Percentiles rank a stretch among this genome's conserved stretches.
Conservation (phyloP, 371 early-diverging fungal genomes). For the Rhizopus delemar region DNA sequence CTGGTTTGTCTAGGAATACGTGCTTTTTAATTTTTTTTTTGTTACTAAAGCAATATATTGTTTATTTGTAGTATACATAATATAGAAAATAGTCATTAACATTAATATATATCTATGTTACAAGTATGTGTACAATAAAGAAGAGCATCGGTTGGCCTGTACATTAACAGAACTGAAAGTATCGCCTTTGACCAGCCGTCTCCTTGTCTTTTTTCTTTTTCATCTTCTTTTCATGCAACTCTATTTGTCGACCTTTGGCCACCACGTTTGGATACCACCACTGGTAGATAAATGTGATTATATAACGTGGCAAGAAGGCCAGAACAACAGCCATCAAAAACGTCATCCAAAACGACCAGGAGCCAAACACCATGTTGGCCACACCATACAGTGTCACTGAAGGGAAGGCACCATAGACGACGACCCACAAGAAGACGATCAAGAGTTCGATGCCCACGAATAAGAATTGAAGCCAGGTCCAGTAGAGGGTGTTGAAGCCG, state of each 20-base stretch:
- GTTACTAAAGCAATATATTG: no score
- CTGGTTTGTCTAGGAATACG: no score
- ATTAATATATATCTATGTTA: no score
- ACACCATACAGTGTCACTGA: conserved; percentile 61
- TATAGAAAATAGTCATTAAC: no score
- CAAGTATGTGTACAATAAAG: no score
- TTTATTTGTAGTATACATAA: no score
- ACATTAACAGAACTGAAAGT: no score
- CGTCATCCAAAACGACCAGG: conserved; percentile 75
- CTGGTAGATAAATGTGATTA: conserved; percentile 58
- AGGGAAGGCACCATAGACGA: conserved; percentile 59
- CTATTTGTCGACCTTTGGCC: conserved; percentile 69
- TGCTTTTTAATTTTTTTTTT: no score
- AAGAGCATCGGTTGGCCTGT: no score
- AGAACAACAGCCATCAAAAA: conserved; percentile 56
- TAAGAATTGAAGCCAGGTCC: conserved; percentile 71
- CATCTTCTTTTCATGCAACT: conserved; percentile 30
- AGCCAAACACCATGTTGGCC: conserved; percentile 57
- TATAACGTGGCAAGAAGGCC: conserved; percentile 68
- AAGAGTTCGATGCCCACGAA: conserved; percentile 51
- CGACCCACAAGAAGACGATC: conserved; percentile 54
- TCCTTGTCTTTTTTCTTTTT: conserved; percentile 1
- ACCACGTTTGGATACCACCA: conserved; percentile 73
- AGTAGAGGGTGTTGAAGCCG: conserved; percentile 71
- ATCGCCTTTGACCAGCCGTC: no score